These are phyloP conservation scores for Setaria viridis DNA, from an alignment of 202 grass and related monocot genomes.

Conservation along the genomic window DNA sequence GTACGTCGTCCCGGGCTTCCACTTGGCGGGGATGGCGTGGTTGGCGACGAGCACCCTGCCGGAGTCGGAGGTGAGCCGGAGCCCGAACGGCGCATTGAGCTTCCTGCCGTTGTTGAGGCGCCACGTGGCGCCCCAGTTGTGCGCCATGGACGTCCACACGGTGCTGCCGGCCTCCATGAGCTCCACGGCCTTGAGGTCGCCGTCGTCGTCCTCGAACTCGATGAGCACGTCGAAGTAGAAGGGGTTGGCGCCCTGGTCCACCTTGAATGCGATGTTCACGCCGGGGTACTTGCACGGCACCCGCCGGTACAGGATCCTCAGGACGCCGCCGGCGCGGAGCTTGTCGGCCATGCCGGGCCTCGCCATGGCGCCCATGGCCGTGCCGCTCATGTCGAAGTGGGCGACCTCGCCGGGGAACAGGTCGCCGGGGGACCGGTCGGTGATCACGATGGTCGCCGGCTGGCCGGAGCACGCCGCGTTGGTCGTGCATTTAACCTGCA, in stretches of 20 bases:
- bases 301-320: conserved; percentile 65
- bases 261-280: conserved; percentile 68
- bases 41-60: conserved; percentile 63
- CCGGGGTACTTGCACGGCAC: conserved; percentile 81
- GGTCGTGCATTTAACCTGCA: conserved; percentile 54
- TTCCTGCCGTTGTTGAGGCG: conserved; percentile 57
- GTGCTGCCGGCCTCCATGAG: conserved; percentile 57
- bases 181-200: conserved; percentile 73
- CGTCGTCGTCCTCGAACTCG: conserved; percentile 86
- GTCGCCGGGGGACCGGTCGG: conserved; percentile 65
- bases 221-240: conserved; percentile 77
- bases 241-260: conserved; percentile 77
- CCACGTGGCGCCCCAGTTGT: conserved; percentile 87
- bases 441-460: conserved; percentile 77
- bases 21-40: conserved; percentile 60
- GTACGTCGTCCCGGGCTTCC: conserved; percentile 65
- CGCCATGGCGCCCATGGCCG: conserved; percentile 77
- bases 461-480: conserved; percentile 63
- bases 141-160: conserved; percentile 65
- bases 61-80: conserved; percentile 78
- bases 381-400: conserved; percentile 93
- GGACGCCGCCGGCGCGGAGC: conserved; percentile 62
- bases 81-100: conserved; percentile 65
- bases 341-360: conserved; percentile 70
- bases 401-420: conserved; percentile 61